Evolutionary conservation across 148 eudicot species (phyloP).

Genomic region (Cornus kousa): DNA sequence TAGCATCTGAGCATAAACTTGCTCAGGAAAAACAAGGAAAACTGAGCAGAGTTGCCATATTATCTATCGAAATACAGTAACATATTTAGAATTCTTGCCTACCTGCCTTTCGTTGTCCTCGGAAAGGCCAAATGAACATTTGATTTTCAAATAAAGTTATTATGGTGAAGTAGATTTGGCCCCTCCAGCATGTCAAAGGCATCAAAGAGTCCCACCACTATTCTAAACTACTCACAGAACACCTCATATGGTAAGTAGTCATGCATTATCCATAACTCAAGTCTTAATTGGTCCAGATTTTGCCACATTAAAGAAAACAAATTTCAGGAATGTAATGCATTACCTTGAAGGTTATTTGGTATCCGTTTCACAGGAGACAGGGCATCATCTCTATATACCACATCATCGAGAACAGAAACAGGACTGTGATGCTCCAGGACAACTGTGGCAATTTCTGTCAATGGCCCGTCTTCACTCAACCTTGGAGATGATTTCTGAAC

Average conservation of each 20-base stretch:
- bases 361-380: constrained; percentile 62
- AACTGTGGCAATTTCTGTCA: constrained; percentile 26
- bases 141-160: not conserved
- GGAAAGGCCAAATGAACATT: not conserved
- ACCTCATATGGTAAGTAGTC: not conserved
- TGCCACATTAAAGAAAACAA: not conserved
- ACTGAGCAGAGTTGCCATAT: not conserved
- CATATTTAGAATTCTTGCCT: not conserved
- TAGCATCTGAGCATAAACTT: not conserved
- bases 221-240: not conserved
- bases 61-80: not conserved
- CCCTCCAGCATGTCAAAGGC: not conserved
- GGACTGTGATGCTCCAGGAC: constrained; percentile 80
- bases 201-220: not conserved
- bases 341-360: constrained; percentile 56
- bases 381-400: constrained; percentile 51
- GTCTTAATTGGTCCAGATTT: not conserved
- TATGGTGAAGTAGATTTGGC: not conserved
- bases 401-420: constrained; percentile 75
- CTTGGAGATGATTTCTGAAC: constrained; percentile 46
- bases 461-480: constrained; percentile 38
- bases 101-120: not conserved
- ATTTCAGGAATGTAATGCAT: not conserved
- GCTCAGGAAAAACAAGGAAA: not conserved
- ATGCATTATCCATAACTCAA: not conserved